Conservation (phyloP, 192 early-diverging fungal species). For the Diversispora eburnea region DNA sequence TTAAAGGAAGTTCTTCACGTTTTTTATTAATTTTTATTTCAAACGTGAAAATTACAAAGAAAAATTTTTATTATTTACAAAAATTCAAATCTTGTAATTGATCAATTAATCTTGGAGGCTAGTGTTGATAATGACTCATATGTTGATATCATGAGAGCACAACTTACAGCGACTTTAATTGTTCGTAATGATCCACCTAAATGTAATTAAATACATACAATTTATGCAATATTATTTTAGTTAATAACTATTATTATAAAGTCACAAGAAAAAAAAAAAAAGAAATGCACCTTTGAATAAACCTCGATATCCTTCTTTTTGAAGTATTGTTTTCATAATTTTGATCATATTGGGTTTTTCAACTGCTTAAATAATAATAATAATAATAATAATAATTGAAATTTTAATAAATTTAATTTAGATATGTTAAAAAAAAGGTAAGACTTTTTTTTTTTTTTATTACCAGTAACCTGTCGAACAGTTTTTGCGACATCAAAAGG, state of each 20-base stretch:
- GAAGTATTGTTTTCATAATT: constrained; percentile 43
- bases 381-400: not conserved
- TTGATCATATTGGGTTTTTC: constrained; percentile 23
- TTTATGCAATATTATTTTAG: not conserved
- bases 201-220: not conserved
- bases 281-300: constrained; percentile 46
- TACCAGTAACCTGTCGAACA: constrained; percentile 64
- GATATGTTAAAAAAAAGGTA: not conserved
- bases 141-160: constrained; percentile 95
- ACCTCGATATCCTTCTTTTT: constrained; percentile 50
- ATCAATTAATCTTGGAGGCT: not conserved
- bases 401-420: not conserved
- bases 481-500: constrained; percentile 98
- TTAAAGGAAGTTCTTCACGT: no score
- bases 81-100: not conserved
- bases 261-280: not conserved
- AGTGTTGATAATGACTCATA: constrained; percentile 52
- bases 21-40: no score
- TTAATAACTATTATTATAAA: not conserved
- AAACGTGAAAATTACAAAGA: no score
- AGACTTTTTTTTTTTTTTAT: constrained; percentile 22
- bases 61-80: no score
- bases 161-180: constrained; percentile 84
- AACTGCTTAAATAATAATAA: not conserved
- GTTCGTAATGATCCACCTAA: constrained; percentile 69